Evolutionary conservation across 2,329 filamentous ascomycete species (phyloP), one percentile per base, ranked within the genome.

Genomic region (Aureobasidium sp.): DNA sequence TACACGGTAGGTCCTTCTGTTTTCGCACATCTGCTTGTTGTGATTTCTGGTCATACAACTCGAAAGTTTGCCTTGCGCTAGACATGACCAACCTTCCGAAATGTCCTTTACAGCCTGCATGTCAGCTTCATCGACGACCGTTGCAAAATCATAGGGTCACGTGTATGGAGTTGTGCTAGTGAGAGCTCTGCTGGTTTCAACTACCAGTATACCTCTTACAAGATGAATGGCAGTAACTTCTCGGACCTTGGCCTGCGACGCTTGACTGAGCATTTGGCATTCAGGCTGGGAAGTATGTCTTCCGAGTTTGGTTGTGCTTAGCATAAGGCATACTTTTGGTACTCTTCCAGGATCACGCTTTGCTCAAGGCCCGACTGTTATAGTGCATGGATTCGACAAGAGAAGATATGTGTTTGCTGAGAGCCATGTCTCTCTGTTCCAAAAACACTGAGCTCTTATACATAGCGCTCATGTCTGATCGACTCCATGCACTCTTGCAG

Each of bases 1-100:
- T 59, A 15, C 43, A 59, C 21, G 45, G 55, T 59, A 59, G 43
- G 55, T 59, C 45, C 1, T 42, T 25, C 23, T 57, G 40, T 11
- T 45, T 37, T 1, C 21, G n/a, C 8, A 15, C 27, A 17, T 29
- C 19, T 38, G 13, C 7, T 1, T 17, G 1, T 23, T 35, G 46
- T 50, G 31, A 31, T 31, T 2, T 31, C 17, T 31, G 25, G 27
- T 9, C 17, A 17, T n/a, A 47, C 9, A 31, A 43, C 11, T 19
- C 21, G 11, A 25, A 15, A 27, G 10, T 19, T 25, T 47, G 27
- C 19, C 47, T 9, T 3, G 17, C 21, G 8, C 17, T 27, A 19
- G 15, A 15, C 33, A 19, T 53, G 33, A 19, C 15, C 49, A 25
- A 38, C 9, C 11, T 25, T 5, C 25, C 7, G 10, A 11, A 13